A percentile compares a stretch with the other conserved stretches of the same genome.
These are phyloP conservation scores for Globisporangium nodosum DNA, from an alignment of 352 stramenopile species.

Conservation along the genomic window DNA sequence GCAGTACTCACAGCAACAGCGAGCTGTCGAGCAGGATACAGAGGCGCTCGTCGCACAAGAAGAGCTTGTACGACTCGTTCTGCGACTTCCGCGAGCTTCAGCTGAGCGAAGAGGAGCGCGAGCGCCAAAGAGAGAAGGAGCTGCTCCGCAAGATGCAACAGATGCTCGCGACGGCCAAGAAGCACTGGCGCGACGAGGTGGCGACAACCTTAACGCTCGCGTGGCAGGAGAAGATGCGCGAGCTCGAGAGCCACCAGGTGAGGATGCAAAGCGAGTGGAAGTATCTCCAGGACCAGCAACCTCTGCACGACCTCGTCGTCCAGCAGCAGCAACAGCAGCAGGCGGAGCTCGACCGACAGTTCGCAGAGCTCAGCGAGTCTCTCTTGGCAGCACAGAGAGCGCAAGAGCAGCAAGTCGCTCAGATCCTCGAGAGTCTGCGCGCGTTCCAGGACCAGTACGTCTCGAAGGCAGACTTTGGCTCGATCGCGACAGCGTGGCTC, in stretches of 20 bases:
- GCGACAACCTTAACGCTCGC: neutral
- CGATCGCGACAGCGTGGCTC: slow-evolving; percentile 25
- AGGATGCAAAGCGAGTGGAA: slow-evolving; percentile 13
- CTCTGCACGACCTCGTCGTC: neutral
- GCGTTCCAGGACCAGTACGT: slow-evolving; percentile 25
- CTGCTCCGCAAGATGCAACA: slow-evolving; percentile 37
- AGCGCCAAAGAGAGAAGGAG: slow-evolving; percentile 24
- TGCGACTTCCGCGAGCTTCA: slow-evolving; percentile 47
- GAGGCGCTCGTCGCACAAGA: slow-evolving; percentile 3
- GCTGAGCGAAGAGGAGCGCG: slow-evolving; percentile 24
- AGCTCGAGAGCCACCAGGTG: slow-evolving; percentile 11
- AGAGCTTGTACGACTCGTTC: slow-evolving; percentile 41
- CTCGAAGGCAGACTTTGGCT: slow-evolving; percentile 20
- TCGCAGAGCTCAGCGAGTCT: slow-evolving; percentile 15
- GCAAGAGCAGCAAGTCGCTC: slow-evolving; percentile 22
- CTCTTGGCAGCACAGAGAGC: slow-evolving; percentile 19
- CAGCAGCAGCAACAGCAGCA: slow-evolving; percentile 21
- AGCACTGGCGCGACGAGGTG: slow-evolving; percentile 9
- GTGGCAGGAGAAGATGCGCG: slow-evolving; percentile 7
- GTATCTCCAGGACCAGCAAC: slow-evolving; percentile 18
- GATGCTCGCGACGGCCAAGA: slow-evolving; percentile 23
- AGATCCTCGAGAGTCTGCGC: slow-evolving; percentile 9
- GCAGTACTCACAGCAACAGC: neutral
- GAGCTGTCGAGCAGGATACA: neutral
- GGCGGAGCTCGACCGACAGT: slow-evolving; percentile 20